These are phyloP conservation scores for Nicotiana paniculata DNA, from an alignment of 257 asterid species.

Conservation along the genomic window DNA sequence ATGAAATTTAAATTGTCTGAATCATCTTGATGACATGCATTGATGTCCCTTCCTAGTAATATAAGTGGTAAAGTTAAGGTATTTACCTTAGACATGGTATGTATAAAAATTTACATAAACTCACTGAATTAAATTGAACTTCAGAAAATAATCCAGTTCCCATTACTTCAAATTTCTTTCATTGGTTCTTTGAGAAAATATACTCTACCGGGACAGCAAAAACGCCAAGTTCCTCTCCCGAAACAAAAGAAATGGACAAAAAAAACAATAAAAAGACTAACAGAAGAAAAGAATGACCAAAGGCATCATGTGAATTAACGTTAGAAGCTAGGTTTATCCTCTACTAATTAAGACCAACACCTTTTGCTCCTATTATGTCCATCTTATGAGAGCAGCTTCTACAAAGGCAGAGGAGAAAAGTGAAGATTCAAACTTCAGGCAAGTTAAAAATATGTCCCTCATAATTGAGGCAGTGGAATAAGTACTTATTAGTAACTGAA, in stretches of 20 bases:
- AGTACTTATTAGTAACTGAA: not conserved
- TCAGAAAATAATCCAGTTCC: not conserved
- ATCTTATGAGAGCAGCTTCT: not conserved
- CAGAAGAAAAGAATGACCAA: not conserved
- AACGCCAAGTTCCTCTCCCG: not conserved
- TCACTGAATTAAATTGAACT: not conserved
- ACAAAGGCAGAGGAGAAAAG: not conserved
- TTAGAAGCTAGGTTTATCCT: not conserved
- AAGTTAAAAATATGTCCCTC: not conserved
- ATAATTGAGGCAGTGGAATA: not conserved
- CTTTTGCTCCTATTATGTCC: not conserved
- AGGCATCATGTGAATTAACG: not conserved
- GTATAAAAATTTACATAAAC: not conserved
- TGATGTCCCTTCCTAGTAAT: not conserved
- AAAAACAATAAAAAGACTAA: not conserved
- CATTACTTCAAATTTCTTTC: not conserved
- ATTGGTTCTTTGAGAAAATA: not conserved
- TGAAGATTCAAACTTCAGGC: not conserved
- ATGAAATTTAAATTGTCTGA: not conserved
- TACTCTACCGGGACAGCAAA: not conserved
- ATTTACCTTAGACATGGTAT: not conserved
- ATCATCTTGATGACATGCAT: not conserved
- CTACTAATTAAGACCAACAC: not conserved
- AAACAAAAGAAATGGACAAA: not conserved
- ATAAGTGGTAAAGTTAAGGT: not conserved